phyloP scores from a whole-genome alignment of 202 grass and related monocot species.

The Elaeis oleifera region DNA sequence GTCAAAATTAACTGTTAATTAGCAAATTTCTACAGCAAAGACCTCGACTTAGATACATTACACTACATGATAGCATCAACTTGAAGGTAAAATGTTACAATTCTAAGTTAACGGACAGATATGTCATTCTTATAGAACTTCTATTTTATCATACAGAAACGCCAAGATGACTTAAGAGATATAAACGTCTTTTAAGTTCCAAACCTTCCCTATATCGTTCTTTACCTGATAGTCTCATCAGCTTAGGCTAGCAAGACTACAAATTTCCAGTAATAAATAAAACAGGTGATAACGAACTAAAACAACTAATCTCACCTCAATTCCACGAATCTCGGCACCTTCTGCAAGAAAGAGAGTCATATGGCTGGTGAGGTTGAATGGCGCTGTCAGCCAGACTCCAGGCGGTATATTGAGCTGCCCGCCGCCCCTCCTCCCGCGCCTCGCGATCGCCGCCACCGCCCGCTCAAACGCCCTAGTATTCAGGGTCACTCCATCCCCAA shows the following conservation, averaged over 20 bases:
- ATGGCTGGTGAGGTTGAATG: constrained; percentile 78
- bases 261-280: constrained; percentile 25
- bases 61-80: too few relatives aligned
- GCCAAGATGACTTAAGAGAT: too few relatives aligned
- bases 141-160: too few relatives aligned
- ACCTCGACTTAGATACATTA: too few relatives aligned
- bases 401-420: constrained; percentile 52
- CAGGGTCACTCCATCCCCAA: constrained; percentile 56
- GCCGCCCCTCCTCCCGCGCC: constrained; percentile 36
- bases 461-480: constrained; percentile 64
- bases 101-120: too few relatives aligned
- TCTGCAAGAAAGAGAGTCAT: constrained; percentile 75
- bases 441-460: constrained; percentile 35
- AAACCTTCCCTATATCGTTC: too few relatives aligned
- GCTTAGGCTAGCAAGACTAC: background rate
- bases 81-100: too few relatives aligned
- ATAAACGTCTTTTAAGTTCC: too few relatives aligned
- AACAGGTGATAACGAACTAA: constrained; percentile 21
- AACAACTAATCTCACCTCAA: constrained; percentile 42
- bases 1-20: too few relatives aligned
- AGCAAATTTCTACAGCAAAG: too few relatives aligned
- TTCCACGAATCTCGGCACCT: constrained; percentile 52
- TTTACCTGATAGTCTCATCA: too few relatives aligned
- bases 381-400: constrained; percentile 68
- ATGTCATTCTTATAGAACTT: too few relatives aligned